phyloP scores from a whole-genome alignment of 805 yeast species.

The Komagataella pseudopastoris region DNA sequence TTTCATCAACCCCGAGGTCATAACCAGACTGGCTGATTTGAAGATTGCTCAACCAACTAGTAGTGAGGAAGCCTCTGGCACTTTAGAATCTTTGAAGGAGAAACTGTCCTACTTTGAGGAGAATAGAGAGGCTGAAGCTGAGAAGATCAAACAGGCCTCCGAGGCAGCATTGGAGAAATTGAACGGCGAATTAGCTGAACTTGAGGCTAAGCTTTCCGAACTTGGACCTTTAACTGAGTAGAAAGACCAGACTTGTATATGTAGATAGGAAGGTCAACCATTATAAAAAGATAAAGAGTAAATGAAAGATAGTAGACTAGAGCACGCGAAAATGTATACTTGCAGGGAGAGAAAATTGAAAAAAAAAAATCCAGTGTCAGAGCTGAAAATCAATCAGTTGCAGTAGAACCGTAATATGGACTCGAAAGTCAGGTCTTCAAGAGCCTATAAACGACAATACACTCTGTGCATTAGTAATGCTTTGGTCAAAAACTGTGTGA shows the following conservation, averaged over 20 bases:
- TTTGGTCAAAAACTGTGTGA: background rate
- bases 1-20: conserved; percentile 67
- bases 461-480: conserved; percentile 62
- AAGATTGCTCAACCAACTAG: conserved; percentile 69
- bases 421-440: background rate
- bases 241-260: background rate
- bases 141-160: conserved; percentile 61
- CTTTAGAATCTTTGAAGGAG: conserved; percentile 54
- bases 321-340: background rate
- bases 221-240: background rate
- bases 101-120: conserved; percentile 57
- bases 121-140: conserved; percentile 73
- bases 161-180: conserved; percentile 26
- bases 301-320: background rate
- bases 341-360: background rate
- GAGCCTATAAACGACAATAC: conserved; percentile 16
- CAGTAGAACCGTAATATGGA: background rate
- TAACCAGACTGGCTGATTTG: conserved; percentile 64
- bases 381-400: background rate
- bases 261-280: background rate
- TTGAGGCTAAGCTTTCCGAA: conserved; percentile 29
- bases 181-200: conserved; percentile 40
- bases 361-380: background rate
- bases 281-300: background rate
- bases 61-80: conserved; percentile 52